phyloP scores from a whole-genome alignment of 306 rosid genomes.

The Hippophae gyantsensis region DNA sequence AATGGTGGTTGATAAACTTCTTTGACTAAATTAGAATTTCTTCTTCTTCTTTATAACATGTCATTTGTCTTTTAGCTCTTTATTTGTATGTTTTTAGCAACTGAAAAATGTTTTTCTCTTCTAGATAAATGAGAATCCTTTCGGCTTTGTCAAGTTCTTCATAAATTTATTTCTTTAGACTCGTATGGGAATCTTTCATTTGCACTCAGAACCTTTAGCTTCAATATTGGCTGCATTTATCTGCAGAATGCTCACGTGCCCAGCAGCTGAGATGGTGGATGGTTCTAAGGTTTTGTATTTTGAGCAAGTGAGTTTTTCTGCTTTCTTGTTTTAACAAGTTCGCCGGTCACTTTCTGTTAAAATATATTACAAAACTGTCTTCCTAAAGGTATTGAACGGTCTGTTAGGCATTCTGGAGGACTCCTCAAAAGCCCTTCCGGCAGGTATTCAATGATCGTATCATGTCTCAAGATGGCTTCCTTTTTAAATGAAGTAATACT shows the following conservation, averaged over 20 bases:
- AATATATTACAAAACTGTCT: constrained; percentile 1
- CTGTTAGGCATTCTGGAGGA: constrained; percentile 91
- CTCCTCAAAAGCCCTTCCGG: constrained; percentile 89
- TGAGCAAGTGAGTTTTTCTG: constrained; percentile 55
- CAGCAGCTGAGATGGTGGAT: constrained; percentile 93
- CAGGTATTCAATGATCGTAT: constrained; percentile 41
- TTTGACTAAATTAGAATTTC: no score
- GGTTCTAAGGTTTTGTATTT: constrained; percentile 80
- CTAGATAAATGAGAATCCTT: no score
- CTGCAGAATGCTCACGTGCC: constrained; percentile 54
- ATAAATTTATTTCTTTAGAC: no score
- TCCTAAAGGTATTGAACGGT: constrained; percentile 10
- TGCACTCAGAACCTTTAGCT: not conserved
- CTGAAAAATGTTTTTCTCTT: no score
- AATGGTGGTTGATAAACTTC: not conserved
- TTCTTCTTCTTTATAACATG: no score
- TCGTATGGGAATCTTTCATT: not conserved
- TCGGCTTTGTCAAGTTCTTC: no score
- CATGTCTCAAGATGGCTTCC: not conserved
- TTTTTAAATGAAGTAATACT: no score
- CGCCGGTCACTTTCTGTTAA: not conserved
- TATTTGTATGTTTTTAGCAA: no score
- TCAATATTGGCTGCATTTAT: not conserved
- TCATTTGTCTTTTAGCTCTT: no score
- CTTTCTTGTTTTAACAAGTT: not conserved